These are phyloP conservation scores for Linaria vulgaris DNA, from an alignment of 257 asterid genomes.

Conservation along the genomic window DNA sequence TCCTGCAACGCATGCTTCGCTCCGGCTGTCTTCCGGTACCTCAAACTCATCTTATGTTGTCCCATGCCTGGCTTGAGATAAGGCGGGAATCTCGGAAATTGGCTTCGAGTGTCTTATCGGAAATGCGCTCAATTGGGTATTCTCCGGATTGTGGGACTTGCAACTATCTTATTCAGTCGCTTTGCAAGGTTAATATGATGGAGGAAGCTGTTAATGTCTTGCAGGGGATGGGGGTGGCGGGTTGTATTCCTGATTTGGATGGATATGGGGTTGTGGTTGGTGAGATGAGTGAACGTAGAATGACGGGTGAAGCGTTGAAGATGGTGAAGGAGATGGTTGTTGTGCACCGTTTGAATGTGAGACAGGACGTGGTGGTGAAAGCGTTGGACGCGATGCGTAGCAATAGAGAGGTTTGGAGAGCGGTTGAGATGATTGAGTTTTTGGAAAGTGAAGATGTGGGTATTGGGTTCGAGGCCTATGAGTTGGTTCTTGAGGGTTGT, in stretches of 20 bases:
- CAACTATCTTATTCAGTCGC: slow-evolving; percentile 65
- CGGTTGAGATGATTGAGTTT: slow-evolving; percentile 62
- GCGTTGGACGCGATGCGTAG: slow-evolving; percentile 54
- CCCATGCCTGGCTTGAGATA: slow-evolving; percentile 58
- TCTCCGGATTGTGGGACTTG: slow-evolving; percentile 69
- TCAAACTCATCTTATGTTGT: slow-evolving; percentile 58
- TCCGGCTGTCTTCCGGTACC: slow-evolving; percentile 73
- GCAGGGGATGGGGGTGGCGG: slow-evolving; percentile 56
- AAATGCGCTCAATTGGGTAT: slow-evolving; percentile 66
- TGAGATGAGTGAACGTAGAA: slow-evolving; percentile 50
- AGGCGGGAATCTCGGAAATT: slow-evolving; percentile 27
- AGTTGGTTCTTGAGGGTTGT: slow-evolving; percentile 67
- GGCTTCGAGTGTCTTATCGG: slow-evolving; percentile 41
- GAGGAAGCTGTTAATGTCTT: slow-evolving; percentile 56
- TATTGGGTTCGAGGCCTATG: slow-evolving; percentile 69
- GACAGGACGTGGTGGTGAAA: slow-evolving; percentile 58
- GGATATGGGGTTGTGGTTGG: slow-evolving; percentile 56
- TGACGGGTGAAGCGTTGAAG: slow-evolving; percentile 35
- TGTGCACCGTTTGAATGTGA: slow-evolving; percentile 49
- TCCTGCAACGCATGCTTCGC: slow-evolving; percentile 67
- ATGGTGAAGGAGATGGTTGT: slow-evolving; percentile 66
- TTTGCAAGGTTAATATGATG: slow-evolving; percentile 62
- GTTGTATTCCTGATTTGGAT: slow-evolving; percentile 69
- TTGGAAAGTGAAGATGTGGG: slow-evolving; percentile 46
- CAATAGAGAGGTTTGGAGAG: slow-evolving; percentile 57